phyloP scores from a whole-genome alignment of 2,329 filamentous ascomycete genomes.

The Phialemoniopsis sp. region DNA sequence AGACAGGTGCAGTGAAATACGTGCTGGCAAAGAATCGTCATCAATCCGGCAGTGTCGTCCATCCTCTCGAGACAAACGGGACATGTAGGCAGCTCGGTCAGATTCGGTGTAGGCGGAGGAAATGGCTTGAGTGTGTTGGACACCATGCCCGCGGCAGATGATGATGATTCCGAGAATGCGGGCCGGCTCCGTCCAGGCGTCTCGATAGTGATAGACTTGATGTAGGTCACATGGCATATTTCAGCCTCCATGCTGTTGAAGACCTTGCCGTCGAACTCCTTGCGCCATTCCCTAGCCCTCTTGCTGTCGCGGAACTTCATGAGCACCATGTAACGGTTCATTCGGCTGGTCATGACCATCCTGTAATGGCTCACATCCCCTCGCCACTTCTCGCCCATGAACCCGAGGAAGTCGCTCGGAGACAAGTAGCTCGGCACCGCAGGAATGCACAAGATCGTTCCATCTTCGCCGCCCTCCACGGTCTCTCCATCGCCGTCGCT shows the following conservation, averaged over 20 bases:
- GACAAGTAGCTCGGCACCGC: conserved; percentile 94
- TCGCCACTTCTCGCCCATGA: conserved; percentile 83
- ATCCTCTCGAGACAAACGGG: conserved; percentile 96
- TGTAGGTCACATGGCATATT: conserved; percentile 90
- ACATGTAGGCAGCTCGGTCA: conserved; percentile 91
- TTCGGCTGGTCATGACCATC: conserved; percentile 83
- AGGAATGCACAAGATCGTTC: conserved; percentile 86
- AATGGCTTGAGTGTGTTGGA: conserved; percentile 52
- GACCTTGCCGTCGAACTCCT: conserved; percentile 85
- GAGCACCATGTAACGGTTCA: conserved; percentile 91
- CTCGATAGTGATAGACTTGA: conserved; percentile 86
- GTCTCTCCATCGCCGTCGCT: conserved; percentile 12
- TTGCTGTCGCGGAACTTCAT: conserved; percentile 83
- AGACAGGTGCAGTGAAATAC: conserved; percentile 96
- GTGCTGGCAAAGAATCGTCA: conserved; percentile 96
- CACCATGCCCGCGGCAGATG: conserved; percentile 43
- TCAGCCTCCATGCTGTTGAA: conserved; percentile 95
- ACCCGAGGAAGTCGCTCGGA: conserved; percentile 84
- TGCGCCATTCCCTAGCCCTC: conserved; percentile 75
- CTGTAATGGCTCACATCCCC: conserved; percentile 88
- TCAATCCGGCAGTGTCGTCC: conserved; percentile 92
- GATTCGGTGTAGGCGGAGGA: conserved; percentile 68
- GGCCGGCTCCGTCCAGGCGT: conserved; percentile 43
- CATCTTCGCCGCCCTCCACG: conserved; percentile 50
- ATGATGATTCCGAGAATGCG: conserved; percentile 59